Evolutionary conservation across 768 basidiomycete genomes (phyloP), one percentile per base, ranked within the genome.

Genomic region (Rhodotorula kratochvilovae): DNA sequence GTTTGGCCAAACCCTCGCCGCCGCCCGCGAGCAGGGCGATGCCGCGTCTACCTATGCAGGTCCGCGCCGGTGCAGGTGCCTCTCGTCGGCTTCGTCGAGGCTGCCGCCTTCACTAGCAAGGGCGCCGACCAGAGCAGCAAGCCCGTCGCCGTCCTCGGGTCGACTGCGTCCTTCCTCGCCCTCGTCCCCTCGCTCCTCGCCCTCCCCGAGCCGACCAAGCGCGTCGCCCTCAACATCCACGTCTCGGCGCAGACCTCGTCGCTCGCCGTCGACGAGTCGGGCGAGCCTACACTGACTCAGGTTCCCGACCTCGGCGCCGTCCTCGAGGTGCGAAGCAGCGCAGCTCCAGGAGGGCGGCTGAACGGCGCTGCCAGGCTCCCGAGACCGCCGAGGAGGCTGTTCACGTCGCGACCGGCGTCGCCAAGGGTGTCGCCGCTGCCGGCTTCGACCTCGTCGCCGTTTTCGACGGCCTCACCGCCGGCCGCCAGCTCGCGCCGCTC

Each of bases 391-490:
- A 90, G 73, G 91, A 96, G 79, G 84, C 90, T 25, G 85, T 88
- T 0, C 5, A 45, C 58, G 89, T 91, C 77, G 85, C 92, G 66
- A 86, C 92, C 5, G 77, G 85, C 36, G 83, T 91, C 59, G 84
- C 91, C n/a, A 93, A 93, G 82, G 84, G 83, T 68, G 80, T 90
- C 61, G 56, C 68, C 33, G 58, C 45, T 5, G 83, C 84, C 25
- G 79, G 82, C 29, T 85, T 82, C 53, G 91, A 95, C 80, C 87
- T 90, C 67, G 84, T 93, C 66, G 92, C 97, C 80, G 82, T 97
- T 53, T 93, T 98, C 78, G 93, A 98, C 80, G 90, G 95, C 76
- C 85, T 90, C 78, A 86, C 87, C 71, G 84, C 87, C 43, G 84
- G 88, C 45, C 88, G 95, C 35, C 92, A 98, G 81, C 82, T 86